phyloP scores from a whole-genome alignment of 805 yeast genomes.

The Huiozyma naganishii region DNA sequence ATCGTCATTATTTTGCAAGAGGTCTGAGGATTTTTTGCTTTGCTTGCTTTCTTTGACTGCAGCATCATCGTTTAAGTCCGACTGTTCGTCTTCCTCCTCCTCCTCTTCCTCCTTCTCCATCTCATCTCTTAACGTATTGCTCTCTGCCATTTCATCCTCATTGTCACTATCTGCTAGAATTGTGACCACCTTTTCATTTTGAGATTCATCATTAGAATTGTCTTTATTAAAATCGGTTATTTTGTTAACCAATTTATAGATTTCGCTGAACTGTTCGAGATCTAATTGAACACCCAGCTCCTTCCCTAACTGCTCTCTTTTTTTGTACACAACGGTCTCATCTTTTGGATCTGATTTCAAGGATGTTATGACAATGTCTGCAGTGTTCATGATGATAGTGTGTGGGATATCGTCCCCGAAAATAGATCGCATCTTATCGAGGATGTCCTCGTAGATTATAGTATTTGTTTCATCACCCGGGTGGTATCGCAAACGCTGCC shows the following conservation, averaged over 20 bases:
- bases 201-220: conserved; percentile 3
- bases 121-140: conserved; percentile 14
- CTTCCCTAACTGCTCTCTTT: conserved; percentile 36
- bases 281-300: conserved; percentile 29
- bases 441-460: conserved; percentile 43
- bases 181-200: conserved; percentile 32
- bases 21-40: not conserved
- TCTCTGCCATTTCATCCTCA: conserved; percentile 21
- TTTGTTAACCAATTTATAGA: conserved; percentile 33
- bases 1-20: conserved; percentile 6
- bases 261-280: conserved; percentile 33
- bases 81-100: conserved; percentile 17
- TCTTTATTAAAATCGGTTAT: conserved; percentile 40
- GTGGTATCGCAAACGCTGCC: conserved; percentile 47
- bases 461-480: conserved; percentile 50
- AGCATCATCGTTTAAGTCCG: conserved; percentile 8
- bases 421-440: conserved; percentile 44
- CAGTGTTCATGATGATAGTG: conserved; percentile 41
- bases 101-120: conserved; percentile 16
- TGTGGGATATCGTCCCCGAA: conserved; percentile 69
- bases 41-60: not conserved
- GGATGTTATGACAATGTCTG: conserved; percentile 15
- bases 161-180: conserved; percentile 33
- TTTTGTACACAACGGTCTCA: conserved; percentile 27
- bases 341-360: conserved; percentile 14